Evolutionary conservation across 495 filamentous ascomycete genomes (phyloP), one percentile per base, ranked within the genome.

Genomic region (Aspergillus heteromorphus): DNA sequence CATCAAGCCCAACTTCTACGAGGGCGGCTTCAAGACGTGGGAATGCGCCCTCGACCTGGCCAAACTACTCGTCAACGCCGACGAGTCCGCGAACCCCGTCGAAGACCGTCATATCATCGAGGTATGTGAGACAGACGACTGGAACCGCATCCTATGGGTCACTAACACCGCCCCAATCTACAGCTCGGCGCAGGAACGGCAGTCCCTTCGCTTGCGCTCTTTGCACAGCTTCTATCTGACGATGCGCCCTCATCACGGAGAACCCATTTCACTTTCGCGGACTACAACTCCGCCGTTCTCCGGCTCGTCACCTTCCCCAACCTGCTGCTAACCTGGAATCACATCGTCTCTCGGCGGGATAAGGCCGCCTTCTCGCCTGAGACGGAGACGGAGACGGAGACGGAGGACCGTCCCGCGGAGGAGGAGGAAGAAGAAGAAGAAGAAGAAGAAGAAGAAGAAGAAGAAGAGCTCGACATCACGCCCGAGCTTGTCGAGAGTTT

Each of bases 21-120:
- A 98, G 68, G 93, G 93, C 34, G 93, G 93, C n/a, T 92, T 97
- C 72, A 97, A 98, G 75, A 96, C 89, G 58, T 98, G 93, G 93
- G 93, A 98, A 72, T 96, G 93, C 72, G 85, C 87, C 10, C 72
- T 95, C 49, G 93, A 97, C 71, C 72, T 98, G 17, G 91, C 89
- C 14, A 87, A 80, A 60, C 79, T 89, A 20, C 59, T 68, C 40
- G 40, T 57, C 27, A 50, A 55, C 2, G 64, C 69, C 21, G 49
- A 40, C 10, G 58, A 3, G 36, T 51, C 14, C 11, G 16, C 34
- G 14, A 53, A 65, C n/a, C 63, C 71, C 40, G 69, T 71, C 42
- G 57, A 65, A 21, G 73, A 74, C 47, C 66, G 72, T 38, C 83
- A 86, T 55, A 66, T 92, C 48, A 76, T 96, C 41, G 92, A 97